phyloP scores from a whole-genome alignment of 1,139 yeast species.

The Fermentozyma sake region DNA sequence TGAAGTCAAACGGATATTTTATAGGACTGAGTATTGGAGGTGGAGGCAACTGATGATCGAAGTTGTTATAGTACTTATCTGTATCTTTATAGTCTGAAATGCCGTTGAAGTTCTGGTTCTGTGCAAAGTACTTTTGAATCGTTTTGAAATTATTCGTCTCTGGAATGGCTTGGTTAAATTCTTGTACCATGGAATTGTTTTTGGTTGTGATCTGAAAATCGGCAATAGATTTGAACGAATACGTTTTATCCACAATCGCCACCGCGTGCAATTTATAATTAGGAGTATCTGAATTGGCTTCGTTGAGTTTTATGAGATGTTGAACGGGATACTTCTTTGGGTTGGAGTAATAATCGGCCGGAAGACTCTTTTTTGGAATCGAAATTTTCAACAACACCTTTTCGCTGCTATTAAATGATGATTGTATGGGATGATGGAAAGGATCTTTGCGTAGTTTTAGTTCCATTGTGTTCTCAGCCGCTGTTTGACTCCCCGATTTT shows the following conservation, averaged over 20 bases:
- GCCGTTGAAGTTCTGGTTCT: constrained; percentile 30
- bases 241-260: constrained; percentile 66
- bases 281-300: constrained; percentile 10
- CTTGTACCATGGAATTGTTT: constrained; percentile 45
- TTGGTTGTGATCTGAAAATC: constrained; percentile 78
- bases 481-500: constrained; percentile 11
- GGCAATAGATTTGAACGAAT: constrained; percentile 78
- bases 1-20: constrained; percentile 66
- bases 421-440: constrained; percentile 77
- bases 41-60: constrained; percentile 70
- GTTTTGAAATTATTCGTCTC: constrained; percentile 26
- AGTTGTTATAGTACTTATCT: constrained; percentile 25
- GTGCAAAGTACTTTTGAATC: constrained; percentile 40
- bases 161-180: constrained; percentile 23
- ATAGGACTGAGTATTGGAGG: constrained; percentile 81
- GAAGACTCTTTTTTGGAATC: constrained; percentile 53
- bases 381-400: constrained; percentile 66
- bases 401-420: constrained; percentile 49
- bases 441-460: constrained; percentile 63
- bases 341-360: constrained; percentile 35
- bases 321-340: constrained; percentile 47
- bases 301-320: constrained; percentile 38
- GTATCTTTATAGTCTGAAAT: constrained; percentile 27
- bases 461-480: constrained; percentile 45
- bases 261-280: constrained; percentile 51